Percentiles rank a stretch among this genome's conserved stretches.
These are phyloP conservation scores for Iris pallida DNA, from an alignment of 116 monocot genomes.

Conservation along the genomic window DNA sequence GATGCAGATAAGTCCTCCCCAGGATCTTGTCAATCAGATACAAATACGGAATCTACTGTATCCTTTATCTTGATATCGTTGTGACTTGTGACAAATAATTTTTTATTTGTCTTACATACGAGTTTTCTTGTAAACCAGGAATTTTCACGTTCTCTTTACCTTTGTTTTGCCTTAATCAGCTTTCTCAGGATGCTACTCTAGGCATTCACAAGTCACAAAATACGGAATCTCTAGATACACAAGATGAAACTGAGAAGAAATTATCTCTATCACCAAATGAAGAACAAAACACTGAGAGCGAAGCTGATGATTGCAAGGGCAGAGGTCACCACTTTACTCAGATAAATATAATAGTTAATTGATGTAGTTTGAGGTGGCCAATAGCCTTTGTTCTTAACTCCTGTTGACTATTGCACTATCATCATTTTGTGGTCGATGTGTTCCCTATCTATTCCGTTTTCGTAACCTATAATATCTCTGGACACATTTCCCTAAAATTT, in stretches of 20 bases:
- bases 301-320: conserved; percentile 21
- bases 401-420: too few species aligned
- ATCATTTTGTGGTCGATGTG: too few species aligned
- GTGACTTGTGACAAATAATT: background rate
- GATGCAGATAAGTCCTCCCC: conserved; percentile 18
- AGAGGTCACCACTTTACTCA: conserved; percentile 36
- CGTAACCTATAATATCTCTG: too few species aligned
- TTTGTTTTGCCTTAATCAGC: conserved; percentile 27
- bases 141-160: background rate
- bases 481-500: too few species aligned
- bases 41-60: conserved; percentile 45
- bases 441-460: too few species aligned
- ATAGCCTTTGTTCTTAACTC: too few species aligned
- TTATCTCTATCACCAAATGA: conserved; percentile 29
- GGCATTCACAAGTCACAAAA: conserved; percentile 15
- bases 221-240: conserved; percentile 11
- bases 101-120: conserved; percentile 2
- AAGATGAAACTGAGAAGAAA: conserved; percentile 23
- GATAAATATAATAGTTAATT: background rate
- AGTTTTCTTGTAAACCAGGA: background rate
- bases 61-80: conserved; percentile 32
- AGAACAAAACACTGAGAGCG: conserved; percentile 19
- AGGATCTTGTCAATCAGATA: conserved; percentile 18
- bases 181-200: conserved; percentile 40
- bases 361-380: background rate